A percentile compares a stretch with the other conserved stretches of the same genome.
These are phyloP conservation scores for Aspergillus unguis DNA, from an alignment of 2,329 filamentous ascomycete species.

Conservation along the genomic window DNA sequence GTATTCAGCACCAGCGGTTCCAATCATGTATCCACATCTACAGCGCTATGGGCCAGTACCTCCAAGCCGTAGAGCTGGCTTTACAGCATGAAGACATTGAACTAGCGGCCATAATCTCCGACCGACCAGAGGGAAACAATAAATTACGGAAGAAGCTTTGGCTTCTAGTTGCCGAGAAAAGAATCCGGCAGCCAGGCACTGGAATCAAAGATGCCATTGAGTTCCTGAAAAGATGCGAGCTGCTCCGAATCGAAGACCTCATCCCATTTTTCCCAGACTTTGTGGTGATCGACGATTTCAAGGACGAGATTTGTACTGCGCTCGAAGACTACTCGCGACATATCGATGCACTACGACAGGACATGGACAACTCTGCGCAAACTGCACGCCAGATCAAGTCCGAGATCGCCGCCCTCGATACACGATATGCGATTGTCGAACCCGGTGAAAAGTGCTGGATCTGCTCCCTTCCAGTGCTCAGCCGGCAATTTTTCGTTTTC, in stretches of 20 bases:
- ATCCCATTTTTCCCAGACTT: constrained; percentile 99
- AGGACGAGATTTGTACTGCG: constrained; percentile 92
- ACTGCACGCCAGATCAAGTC: constrained; percentile 88
- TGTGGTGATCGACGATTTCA: constrained; percentile 98
- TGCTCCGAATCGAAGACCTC: constrained; percentile 90
- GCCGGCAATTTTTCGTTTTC: constrained; percentile 95
- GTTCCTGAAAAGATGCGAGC: constrained; percentile 84
- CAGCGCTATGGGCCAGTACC: constrained; percentile 91
- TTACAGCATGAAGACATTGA: constrained; percentile 87
- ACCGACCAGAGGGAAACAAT: constrained; percentile 72
- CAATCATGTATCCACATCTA: constrained; percentile 97
- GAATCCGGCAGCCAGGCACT: constrained; percentile 74
- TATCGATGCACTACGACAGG: constrained; percentile 81
- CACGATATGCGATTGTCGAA: constrained; percentile 92
- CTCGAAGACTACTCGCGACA: constrained; percentile 89
- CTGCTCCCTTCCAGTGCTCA: constrained; percentile 80
- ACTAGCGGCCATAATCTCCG: constrained; percentile 82
- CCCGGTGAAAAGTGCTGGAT: constrained; percentile 92
- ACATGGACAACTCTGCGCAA: constrained; percentile 91
- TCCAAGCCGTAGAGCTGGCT: constrained; percentile 88
- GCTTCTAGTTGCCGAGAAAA: constrained; percentile 91
- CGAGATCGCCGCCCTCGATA: constrained; percentile 81
- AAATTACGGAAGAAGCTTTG: constrained; percentile 87
- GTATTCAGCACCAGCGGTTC: constrained; percentile 89
- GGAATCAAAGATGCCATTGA: constrained; percentile 93